These are phyloP conservation scores for Boletellus sp. DNA, from an alignment of 768 basidiomycete genomes.

Conservation along the genomic window DNA sequence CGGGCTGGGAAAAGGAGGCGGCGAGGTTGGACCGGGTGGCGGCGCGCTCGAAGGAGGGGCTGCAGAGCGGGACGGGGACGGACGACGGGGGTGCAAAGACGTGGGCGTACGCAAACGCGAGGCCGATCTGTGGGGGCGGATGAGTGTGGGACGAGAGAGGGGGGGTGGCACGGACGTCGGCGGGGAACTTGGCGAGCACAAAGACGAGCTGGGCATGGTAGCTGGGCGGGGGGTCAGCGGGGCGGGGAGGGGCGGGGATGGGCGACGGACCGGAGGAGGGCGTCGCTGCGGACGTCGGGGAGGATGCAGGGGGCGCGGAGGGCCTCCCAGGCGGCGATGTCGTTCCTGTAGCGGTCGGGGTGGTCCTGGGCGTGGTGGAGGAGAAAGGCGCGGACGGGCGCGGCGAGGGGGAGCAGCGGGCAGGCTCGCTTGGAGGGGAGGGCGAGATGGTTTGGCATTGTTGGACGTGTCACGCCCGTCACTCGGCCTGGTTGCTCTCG, in stretches of 20 bases:
- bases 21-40: constrained; percentile 82
- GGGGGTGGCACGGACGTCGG: constrained; percentile 49
- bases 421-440: constrained; percentile 75
- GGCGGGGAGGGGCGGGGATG: neutral
- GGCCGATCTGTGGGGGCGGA: constrained; percentile 49
- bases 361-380: constrained; percentile 65
- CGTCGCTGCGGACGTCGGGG: constrained; percentile 54
- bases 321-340: constrained; percentile 67
- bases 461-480: constrained; percentile 13
- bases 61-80: constrained; percentile 61
- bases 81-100: constrained; percentile 53
- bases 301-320: constrained; percentile 56
- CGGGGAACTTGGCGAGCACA: constrained; percentile 79
- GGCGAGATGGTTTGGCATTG: constrained; percentile 74
- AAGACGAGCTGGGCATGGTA: constrained; percentile 91
- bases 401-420: constrained; percentile 48
- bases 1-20: constrained; percentile 81
- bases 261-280: constrained; percentile 53
- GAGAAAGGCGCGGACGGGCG: constrained; percentile 62
- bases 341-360: constrained; percentile 79
- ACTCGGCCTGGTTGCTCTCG: too few species aligned
- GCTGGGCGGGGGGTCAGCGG: constrained; percentile 39
- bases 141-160: constrained; percentile 11
- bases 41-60: constrained; percentile 79
- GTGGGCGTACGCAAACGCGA: constrained; percentile 71